Percentiles rank a stretch among this genome's conserved stretches.
Conservation (phyloP, 2,329 filamentous ascomycete species). For the Phaeosphaeriaceae sp. region DNA sequence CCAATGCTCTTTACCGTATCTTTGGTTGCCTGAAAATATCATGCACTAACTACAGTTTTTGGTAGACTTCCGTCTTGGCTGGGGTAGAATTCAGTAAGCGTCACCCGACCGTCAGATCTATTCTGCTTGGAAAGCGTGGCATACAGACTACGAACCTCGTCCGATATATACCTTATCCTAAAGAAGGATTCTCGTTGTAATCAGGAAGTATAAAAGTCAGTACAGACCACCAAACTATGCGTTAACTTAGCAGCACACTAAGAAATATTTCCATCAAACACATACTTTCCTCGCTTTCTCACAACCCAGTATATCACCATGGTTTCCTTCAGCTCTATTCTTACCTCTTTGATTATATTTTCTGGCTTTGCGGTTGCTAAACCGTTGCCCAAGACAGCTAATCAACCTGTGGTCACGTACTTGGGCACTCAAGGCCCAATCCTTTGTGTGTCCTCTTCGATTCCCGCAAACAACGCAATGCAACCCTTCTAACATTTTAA, state of each 20-base stretch:
- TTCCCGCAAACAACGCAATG: not conserved
- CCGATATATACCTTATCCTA: not conserved
- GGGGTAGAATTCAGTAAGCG: not conserved
- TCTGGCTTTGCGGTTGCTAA: slow-evolving; percentile 21
- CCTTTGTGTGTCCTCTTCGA: slow-evolving; percentile 20
- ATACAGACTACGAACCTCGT: not conserved
- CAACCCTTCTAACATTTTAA: not conserved
- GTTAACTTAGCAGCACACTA: not conserved
- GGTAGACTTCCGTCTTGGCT: slow-evolving; percentile 5
- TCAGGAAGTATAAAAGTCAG: slow-evolving; percentile 1
- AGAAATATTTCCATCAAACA: not conserved
- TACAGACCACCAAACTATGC: not conserved
- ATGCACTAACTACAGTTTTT: not conserved
- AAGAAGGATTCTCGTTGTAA: not conserved
- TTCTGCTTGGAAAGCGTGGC: slow-evolving; percentile 28
- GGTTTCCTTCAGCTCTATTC: slow-evolving; percentile 28
- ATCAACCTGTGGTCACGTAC: slow-evolving; percentile 39
- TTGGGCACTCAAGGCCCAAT: slow-evolving; percentile 40
- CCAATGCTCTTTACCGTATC: slow-evolving; percentile 14
- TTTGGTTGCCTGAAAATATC: slow-evolving; percentile 4
- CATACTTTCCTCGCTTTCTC: not conserved
- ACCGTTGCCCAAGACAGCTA: slow-evolving; percentile 26
- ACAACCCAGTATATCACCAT: slow-evolving; percentile 15
- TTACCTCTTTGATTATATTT: slow-evolving; percentile 26
- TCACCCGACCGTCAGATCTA: slow-evolving; percentile 10